These are phyloP conservation scores for Metrosideros polymorpha DNA, from an alignment of 441 rosid species.

Conservation along the genomic window DNA sequence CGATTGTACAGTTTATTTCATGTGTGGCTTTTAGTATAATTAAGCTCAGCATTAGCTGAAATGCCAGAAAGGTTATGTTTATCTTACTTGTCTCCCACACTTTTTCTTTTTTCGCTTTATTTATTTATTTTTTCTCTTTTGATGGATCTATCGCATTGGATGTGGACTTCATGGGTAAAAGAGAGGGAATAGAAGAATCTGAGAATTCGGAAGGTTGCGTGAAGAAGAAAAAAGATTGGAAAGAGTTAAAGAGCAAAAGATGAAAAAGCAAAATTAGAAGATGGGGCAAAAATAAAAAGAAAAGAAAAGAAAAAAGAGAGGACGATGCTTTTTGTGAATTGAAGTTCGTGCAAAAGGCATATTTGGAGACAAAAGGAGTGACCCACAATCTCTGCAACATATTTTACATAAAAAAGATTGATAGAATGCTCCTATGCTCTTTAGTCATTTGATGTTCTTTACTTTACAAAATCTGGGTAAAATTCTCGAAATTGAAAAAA, in stretches of 20 bases:
- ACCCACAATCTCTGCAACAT: not conserved
- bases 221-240: not conserved
- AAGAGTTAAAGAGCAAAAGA: not conserved
- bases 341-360: not conserved
- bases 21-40: not conserved
- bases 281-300: not conserved
- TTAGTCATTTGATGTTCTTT: not conserved
- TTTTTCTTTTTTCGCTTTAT: not conserved
- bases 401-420: not conserved
- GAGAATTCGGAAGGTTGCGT: not conserved
- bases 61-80: not conserved
- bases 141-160: not conserved
- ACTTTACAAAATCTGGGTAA: not conserved
- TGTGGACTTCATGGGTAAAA: not conserved
- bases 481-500: not conserved
- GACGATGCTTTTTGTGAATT: not conserved
- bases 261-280: not conserved
- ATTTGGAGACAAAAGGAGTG: not conserved
- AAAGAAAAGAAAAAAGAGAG: not conserved
- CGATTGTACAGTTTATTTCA: not conserved
- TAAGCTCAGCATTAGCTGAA: not conserved
- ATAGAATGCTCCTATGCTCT: not conserved
- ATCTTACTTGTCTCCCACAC: not conserved
- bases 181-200: not conserved
- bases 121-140: not conserved